These are phyloP conservation scores for Boechera stricta DNA, from an alignment of 345 rosid species.

Conservation along the genomic window DNA sequence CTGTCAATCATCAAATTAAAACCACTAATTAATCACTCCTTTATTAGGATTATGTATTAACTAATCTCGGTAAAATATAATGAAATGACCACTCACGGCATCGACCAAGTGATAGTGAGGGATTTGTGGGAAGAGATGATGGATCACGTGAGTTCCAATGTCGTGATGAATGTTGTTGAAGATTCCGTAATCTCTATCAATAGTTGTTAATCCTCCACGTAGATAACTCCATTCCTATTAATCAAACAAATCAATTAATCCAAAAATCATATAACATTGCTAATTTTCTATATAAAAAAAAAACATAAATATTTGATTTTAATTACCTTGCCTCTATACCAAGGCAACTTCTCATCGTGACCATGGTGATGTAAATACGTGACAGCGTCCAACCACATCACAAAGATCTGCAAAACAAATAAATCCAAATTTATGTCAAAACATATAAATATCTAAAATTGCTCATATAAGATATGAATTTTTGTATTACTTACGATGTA, in stretches of 20 bases:
- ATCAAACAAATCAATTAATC: neutral
- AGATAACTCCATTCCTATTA: slow-evolving; percentile 83
- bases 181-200: slow-evolving; percentile 83
- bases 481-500: slow-evolving; percentile 53
- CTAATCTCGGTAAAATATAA: neutral
- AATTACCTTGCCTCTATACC: slow-evolving; percentile 92
- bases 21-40: slow-evolving; percentile 1
- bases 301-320: neutral
- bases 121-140: slow-evolving; percentile 95
- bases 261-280: neutral
- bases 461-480: neutral
- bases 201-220: slow-evolving; percentile 87
- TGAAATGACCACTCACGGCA: slow-evolving; percentile 53
- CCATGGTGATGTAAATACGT: slow-evolving; percentile 95
- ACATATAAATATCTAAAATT: neutral
- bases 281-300: neutral
- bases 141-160: slow-evolving; percentile 92
- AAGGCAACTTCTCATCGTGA: slow-evolving; percentile 76
- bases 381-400: slow-evolving; percentile 85
- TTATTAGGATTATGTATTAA: neutral
- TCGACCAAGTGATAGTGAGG: slow-evolving; percentile 86
- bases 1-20: slow-evolving; percentile 38
- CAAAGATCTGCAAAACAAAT: slow-evolving; percentile 56
- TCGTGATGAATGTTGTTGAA: slow-evolving; percentile 87
- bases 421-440: neutral